Evolutionary conservation across 495 filamentous ascomycete genomes (phyloP).

Genomic region (Aspergillus conjunctus): DNA sequence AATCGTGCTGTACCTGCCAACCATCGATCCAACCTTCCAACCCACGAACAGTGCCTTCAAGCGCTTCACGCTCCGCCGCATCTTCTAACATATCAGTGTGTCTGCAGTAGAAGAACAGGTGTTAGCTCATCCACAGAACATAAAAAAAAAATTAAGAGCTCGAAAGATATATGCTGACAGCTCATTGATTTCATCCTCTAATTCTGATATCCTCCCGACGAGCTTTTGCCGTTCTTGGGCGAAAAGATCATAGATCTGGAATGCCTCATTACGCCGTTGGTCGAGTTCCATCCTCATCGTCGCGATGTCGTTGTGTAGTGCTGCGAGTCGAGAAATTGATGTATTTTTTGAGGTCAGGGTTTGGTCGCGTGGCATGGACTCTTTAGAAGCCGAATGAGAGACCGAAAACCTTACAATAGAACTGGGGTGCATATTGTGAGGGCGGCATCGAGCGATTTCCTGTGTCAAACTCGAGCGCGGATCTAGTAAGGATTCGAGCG

Average conservation of each 20-base stretch:
- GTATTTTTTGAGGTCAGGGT: constrained; percentile 3
- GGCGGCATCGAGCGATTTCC: constrained; percentile 26
- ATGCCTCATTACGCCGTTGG: constrained; percentile 36
- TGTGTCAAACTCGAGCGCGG: constrained; percentile 27
- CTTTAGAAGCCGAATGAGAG: constrained; percentile 1
- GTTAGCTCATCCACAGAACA: constrained; percentile 1
- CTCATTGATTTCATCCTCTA: constrained; percentile 38
- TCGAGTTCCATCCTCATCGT: constrained; percentile 32
- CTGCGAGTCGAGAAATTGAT: constrained; percentile 26
- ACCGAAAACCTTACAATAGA: background rate
- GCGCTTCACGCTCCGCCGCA: constrained; percentile 39
- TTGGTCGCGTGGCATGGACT: background rate
- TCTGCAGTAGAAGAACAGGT: constrained; percentile 21
- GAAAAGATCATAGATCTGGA: constrained; percentile 37
- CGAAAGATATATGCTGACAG: constrained; percentile 30
- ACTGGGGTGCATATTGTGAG: constrained; percentile 10
- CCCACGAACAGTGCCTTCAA: constrained; percentile 41
- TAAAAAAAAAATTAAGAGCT: background rate
- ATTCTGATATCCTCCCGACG: constrained; percentile 27
- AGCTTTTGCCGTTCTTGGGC: constrained; percentile 34
- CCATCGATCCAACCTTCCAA: constrained; percentile 37
- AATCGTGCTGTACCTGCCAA: constrained; percentile 31
- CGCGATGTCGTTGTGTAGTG: constrained; percentile 32
- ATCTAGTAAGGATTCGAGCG: constrained; percentile 36
- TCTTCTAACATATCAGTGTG: constrained; percentile 37